Evolutionary conservation across 176 grass and related monocot species (phyloP), one percentile per base, ranked within the genome.

Genomic region (Saccharum spontaneum): DNA sequence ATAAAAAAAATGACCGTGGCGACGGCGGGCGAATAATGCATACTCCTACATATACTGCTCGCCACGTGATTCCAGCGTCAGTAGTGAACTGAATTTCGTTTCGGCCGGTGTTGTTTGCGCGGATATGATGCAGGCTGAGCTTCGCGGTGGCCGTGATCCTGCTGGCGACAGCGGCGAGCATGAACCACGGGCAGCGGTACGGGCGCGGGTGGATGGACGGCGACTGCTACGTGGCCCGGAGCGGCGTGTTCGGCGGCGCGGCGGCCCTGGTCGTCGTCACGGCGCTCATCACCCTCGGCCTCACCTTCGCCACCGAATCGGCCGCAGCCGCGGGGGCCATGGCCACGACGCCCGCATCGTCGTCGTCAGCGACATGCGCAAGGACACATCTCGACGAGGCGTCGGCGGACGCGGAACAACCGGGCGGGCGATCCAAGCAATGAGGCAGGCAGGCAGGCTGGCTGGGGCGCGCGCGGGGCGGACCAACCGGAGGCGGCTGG

Each of bases 201-300:
- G 93, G 97, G 38, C 82, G 75, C 12, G 97, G 97, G 31, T 98
- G 97, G 97, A 89, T 95, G 89, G 90, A 98, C 86, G 97, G 93
- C 82, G 89, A 95, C 50, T 98, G 93, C 81, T 98, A 98, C 86
- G 23, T 98, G 43, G 88, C 92, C 22, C 82, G 40, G 45, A 89
- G 65, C 67, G 97, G 93, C 62, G 88, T 96, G 11, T 98, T 92
- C 80, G 86, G 67, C 11, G 90, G 78, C 37, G 93, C 86, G 2
- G 91, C 93, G 30, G 78, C 67, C 6, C 73, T 98, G 11, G 81
- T 87, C 10, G 73, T 87, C 11, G 6, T 85, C 41, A 86, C 87
- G 28, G 73, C 75, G 16, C 33, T 93, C 80, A 57, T 92, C 69
- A 77, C 86, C 38, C 67, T 98, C 24, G 89, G 69, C 65, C 88